Conservation (phyloP, 257 asterid genomes). For the Fraxinus americana region DNA sequence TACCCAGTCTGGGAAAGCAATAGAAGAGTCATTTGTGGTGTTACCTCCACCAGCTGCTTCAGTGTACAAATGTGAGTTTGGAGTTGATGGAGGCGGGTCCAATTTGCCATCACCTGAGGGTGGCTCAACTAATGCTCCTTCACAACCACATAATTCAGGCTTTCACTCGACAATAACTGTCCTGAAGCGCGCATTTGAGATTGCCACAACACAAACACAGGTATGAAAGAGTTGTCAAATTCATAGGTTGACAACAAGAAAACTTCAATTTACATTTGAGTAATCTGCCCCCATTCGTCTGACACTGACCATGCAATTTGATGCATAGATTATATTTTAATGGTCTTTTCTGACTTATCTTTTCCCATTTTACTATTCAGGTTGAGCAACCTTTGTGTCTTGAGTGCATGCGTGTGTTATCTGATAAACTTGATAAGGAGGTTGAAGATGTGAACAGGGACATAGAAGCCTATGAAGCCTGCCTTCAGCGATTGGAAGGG, state of each 20-base stretch:
- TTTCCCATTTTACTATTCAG: constrained; percentile 39
- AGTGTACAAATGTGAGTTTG: constrained; percentile 76
- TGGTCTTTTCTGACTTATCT: constrained; percentile 5
- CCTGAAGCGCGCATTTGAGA: constrained; percentile 88
- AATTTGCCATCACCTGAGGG: constrained; percentile 63
- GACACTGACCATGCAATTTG: not conserved
- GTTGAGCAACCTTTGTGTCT: constrained; percentile 96
- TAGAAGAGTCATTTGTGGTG: constrained; percentile 95
- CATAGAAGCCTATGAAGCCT: constrained; percentile 81
- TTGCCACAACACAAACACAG: constrained; percentile 87
- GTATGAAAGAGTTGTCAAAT: constrained; percentile 29
- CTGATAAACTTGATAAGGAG: constrained; percentile 97
- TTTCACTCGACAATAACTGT: constrained; percentile 87
- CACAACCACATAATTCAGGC: constrained; percentile 75
- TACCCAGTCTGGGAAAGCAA: constrained; percentile 73
- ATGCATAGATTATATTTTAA: not conserved
- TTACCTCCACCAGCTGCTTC: constrained; percentile 99
- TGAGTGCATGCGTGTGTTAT: constrained; percentile 92
- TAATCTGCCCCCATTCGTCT: constrained; percentile 5
- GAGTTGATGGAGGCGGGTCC: constrained; percentile 65
- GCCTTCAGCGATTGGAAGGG: constrained; percentile 90
- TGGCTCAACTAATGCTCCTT: constrained; percentile 43
- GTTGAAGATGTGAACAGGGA: constrained; percentile 90
- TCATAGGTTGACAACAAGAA: constrained; percentile 16
- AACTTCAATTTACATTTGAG: not conserved